These are phyloP conservation scores for Tarenaya hassleriana DNA, from an alignment of 345 rosid genomes.

Conservation along the genomic window DNA sequence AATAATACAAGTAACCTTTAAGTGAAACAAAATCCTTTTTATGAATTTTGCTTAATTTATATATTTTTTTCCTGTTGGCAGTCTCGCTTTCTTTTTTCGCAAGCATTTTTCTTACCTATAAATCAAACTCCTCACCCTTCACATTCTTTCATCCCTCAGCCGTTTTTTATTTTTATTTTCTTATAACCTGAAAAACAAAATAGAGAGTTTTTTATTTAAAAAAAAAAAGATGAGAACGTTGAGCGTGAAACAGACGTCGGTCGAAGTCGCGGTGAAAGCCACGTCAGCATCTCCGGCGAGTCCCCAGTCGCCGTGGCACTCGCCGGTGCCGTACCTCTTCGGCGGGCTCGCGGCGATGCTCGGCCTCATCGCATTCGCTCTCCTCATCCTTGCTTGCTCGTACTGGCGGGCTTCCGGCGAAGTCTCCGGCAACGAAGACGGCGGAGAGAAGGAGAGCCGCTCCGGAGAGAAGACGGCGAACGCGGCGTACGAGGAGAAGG, in stretches of 20 bases:
- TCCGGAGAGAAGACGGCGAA: conserved; percentile 22
- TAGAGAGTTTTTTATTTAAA: conserved; percentile 1
- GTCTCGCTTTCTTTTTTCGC: conserved; percentile 23
- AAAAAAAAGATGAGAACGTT: conserved; percentile 14
- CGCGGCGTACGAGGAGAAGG: conserved; percentile 49
- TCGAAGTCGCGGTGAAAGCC: conserved; percentile 4
- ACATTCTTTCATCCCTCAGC: conserved; percentile 16
- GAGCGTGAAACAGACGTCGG: conserved; percentile 13
- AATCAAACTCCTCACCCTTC: conserved; percentile 19
- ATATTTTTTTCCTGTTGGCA: conserved; percentile 1
- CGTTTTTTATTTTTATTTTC: conserved; percentile 8
- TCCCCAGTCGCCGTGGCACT: conserved; percentile 60
- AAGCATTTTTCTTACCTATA: conserved; percentile 27
- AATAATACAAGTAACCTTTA: neutral
- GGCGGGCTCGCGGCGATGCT: conserved; percentile 80
- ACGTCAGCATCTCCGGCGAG: conserved; percentile 19
- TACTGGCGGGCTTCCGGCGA: conserved; percentile 50
- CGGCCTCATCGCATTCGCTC: conserved; percentile 66
- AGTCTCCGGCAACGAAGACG: conserved; percentile 26
- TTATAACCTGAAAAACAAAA: conserved; percentile 1
- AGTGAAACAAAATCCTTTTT: neutral
- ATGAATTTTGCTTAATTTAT: conserved; percentile 7
- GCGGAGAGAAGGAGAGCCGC: conserved; percentile 38
- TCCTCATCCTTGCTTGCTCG: conserved; percentile 69
- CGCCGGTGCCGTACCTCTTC: conserved; percentile 73